These are phyloP conservation scores for Pythium oligandrum DNA, from an alignment of 352 stramenopile species.

Conservation along the genomic window DNA sequence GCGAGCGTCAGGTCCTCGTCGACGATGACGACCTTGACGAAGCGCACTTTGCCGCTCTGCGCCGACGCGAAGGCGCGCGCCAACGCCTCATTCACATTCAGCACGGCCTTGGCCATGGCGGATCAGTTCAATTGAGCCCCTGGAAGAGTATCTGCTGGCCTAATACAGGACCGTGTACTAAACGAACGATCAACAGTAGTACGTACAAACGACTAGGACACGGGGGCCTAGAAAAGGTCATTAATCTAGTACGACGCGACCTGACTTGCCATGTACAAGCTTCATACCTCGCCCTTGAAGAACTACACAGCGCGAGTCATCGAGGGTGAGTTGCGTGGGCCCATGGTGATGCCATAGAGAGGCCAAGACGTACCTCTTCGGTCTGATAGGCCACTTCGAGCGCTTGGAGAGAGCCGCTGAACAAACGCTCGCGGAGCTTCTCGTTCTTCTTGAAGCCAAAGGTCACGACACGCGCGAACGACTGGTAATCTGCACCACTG, in stretches of 20 bases:
- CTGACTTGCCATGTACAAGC: not conserved
- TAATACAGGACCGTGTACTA: no score
- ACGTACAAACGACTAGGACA: no score
- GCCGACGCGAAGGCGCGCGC: slow-evolving; percentile 66
- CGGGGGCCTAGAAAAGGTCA: no score
- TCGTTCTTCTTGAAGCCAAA: slow-evolving; percentile 74
- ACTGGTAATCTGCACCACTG: slow-evolving; percentile 68
- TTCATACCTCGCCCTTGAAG: slow-evolving; percentile 31
- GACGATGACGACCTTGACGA: slow-evolving; percentile 61
- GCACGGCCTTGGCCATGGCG: slow-evolving; percentile 58
- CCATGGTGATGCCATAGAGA: no score
- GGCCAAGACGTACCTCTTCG: slow-evolving; percentile 45
- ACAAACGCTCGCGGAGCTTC: slow-evolving; percentile 54
- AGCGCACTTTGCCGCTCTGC: slow-evolving; percentile 62
- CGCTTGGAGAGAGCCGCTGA: slow-evolving; percentile 54
- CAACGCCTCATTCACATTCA: slow-evolving; percentile 56
- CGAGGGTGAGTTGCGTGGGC: no score
- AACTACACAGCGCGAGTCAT: slow-evolving; percentile 19
- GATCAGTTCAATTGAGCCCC: not conserved
- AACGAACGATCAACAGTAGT: no score
- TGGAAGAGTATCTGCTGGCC: not conserved
- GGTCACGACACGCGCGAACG: slow-evolving; percentile 70
- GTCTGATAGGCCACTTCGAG: slow-evolving; percentile 70
- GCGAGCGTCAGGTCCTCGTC: slow-evolving; percentile 60
- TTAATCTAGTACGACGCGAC: not conserved